Evolutionary conservation across 305 asterid species (phyloP).

Genomic region (Galium porrigens): DNA sequence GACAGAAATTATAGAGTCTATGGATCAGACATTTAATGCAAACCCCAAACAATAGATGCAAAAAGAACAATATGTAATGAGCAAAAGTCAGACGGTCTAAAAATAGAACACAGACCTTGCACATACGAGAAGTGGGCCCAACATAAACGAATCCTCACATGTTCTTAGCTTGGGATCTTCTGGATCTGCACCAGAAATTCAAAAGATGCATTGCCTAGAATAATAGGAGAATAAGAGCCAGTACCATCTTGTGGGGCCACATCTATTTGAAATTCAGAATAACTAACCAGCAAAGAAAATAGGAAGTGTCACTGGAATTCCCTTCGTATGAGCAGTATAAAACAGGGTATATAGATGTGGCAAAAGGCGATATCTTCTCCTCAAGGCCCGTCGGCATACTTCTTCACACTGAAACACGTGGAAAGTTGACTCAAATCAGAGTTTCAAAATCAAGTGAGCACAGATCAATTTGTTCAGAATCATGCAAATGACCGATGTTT

Average conservation of each 20-base stretch:
- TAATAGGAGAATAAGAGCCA: neutral
- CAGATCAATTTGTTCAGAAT: neutral
- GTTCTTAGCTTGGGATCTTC: conserved; percentile 58
- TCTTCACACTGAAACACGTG: conserved; percentile 56
- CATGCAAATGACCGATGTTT: neutral
- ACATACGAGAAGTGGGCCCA: conserved; percentile 77
- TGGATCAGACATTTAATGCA: neutral
- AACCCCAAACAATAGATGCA: neutral
- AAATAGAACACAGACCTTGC: conserved; percentile 47
- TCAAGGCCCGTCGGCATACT: conserved; percentile 85
- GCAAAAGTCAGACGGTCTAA: neutral
- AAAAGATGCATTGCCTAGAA: conserved; percentile 5
- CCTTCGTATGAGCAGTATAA: conserved; percentile 68
- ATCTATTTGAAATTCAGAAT: conserved; percentile 5
- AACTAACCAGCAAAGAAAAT: conserved; percentile 64
- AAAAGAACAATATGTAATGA: neutral
- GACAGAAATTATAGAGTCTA: neutral
- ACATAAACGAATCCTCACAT: conserved; percentile 65
- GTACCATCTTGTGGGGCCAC: conserved; percentile 11
- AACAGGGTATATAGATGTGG: conserved; percentile 83
- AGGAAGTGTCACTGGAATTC: conserved; percentile 77
- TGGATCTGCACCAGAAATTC: conserved; percentile 48
- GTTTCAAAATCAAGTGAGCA: neutral
- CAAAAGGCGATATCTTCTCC: conserved; percentile 74
- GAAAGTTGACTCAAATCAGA: conserved; percentile 4